Base-by-base conservation (phyloP, 805 yeast species). In the Starmerella floricola region DNA sequence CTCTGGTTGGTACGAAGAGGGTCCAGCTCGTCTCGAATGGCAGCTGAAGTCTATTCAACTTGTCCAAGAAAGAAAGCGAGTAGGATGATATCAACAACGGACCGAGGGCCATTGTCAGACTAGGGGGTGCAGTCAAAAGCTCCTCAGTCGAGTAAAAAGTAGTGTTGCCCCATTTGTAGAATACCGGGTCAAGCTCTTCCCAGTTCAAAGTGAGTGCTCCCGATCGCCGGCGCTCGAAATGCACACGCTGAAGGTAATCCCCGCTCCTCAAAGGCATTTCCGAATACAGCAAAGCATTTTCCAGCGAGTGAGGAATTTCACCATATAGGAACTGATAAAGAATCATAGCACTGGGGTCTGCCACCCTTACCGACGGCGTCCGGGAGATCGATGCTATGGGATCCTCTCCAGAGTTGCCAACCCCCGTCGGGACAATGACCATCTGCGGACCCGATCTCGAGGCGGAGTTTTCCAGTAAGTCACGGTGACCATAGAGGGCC, bases 1-100 rank as follows among this genome's bases (percentile, higher is more conserved):
- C 64, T 24, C 80, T 76, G 44, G 86, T 78, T 0, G 97, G 97
- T 23, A 87, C 62, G 40, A 87, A 72, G 0, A 79, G 61, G 0
- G 95, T 74, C 62, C 85, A 84, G 0, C 93, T 93, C 17, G 63
- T 54, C 17, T 63, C 59, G 44, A 78, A 68, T 11, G 68, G 62
- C 32, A 79, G 64, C 44, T 72, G 71, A 18, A 74, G 60, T 26
- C 83, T 57, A 8, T 66, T 69, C 33, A 74, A 65, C 13, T 69
- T 61, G 36, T 72, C 68, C 45, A 87, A 58, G 50, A 73, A 74
- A 15, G 67, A 62, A 36, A 85, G 55, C 0, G 94, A 76, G 46
- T 66, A 72, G 2, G 93, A 71, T 53, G 91, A 80, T 39, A 72
- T 69, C 38, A 68, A 65, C 38, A 72, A 63, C 0, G 82, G 76